Percentiles rank a stretch among this genome's conserved stretches.
Evolutionary conservation across 345 rosid species (phyloP).

Genomic region (Hibiscus mutabilis): DNA sequence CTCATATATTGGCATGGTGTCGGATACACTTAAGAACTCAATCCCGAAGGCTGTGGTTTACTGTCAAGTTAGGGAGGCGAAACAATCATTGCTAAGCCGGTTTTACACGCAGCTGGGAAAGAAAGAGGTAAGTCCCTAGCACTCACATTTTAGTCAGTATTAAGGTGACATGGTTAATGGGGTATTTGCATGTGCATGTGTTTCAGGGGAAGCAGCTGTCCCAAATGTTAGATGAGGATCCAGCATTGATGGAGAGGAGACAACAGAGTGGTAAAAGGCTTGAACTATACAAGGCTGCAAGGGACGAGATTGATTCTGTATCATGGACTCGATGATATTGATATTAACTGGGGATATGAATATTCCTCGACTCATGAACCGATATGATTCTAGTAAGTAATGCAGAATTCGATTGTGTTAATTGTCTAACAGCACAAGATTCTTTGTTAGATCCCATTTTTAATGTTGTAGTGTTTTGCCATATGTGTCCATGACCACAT

Average conservation of each 20-base stretch:
- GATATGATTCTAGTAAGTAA: background rate
- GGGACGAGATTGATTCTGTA: conserved; percentile 71
- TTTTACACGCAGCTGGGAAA: conserved; percentile 42
- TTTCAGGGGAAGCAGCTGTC: conserved; percentile 15
- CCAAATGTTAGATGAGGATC: conserved; percentile 61
- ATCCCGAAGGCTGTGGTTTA: conserved; percentile 64
- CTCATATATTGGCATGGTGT: conserved; percentile 52
- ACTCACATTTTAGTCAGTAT: background rate
- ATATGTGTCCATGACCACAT: background rate
- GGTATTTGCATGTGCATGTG: background rate
- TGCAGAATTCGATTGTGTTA: background rate
- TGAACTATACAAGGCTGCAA: conserved; percentile 57
- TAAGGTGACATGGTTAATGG: background rate
- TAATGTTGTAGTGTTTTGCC: background rate
- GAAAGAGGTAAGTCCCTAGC: conserved; percentile 35
- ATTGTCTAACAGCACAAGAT: background rate
- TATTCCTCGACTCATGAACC: background rate
- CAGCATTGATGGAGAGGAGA: conserved; percentile 68
- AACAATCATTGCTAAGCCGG: conserved; percentile 40
- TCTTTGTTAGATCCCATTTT: background rate
- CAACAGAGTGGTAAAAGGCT: conserved; percentile 58
- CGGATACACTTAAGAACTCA: conserved; percentile 40
- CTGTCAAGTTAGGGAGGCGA: conserved; percentile 63
- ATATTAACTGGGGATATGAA: background rate
- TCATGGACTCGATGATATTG: conserved; percentile 31